Evolutionary conservation across 1,284 basidiomycete genomes (phyloP), one percentile per base, ranked within the genome.

Genomic region (Rhodotorula sp.): DNA sequence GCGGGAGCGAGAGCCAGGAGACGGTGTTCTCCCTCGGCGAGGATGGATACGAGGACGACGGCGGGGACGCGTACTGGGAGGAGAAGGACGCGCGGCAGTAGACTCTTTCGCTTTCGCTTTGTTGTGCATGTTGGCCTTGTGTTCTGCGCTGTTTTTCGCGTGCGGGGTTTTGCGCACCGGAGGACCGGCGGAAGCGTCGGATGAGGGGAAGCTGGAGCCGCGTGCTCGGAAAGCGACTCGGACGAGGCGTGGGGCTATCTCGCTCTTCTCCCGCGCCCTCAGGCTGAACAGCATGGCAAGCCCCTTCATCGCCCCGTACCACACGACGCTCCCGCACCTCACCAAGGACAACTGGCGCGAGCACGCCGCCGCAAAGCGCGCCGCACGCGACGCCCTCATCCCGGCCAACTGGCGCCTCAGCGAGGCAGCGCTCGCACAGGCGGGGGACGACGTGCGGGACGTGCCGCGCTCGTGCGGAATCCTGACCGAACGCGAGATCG

Each of bases 21-120:
- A 73, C 66, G n/a, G 70, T 76, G 51, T 76, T 76, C 41, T 70
- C 70, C 15, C 2, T 76, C 5, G 75, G 70, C 39, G 39, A 41
- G 1, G 72, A 74, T 32, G 69, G 44, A 32, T 32, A 69, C 15
- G 72, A 70, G n/a, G 75, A 73, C 36, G 61, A 66, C 10, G 70
- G 70, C 19, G 63, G 63, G 10, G 73, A 75, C 12, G 51, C 48
- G 12, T 75, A 67, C 34, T 75, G 73, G 73, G 59, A 51, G n/a
- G 70, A 72, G 55, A 53, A 64, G 62, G 57, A 61, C 32, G 51
- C 37, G 3, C n/a, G n/a, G 50, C n/a, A 12, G 50, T 29, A 15
- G 50, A 17, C n/a, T 10, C 50, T 44, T 19, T 44, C 21, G 3
- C 15, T 17, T 44, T 17, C n/a, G n/a, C n/a, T n/a, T n/a, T n/a